Conservation (phyloP, 768 basidiomycete species). For the Dacryopinax spathularia region DNA sequence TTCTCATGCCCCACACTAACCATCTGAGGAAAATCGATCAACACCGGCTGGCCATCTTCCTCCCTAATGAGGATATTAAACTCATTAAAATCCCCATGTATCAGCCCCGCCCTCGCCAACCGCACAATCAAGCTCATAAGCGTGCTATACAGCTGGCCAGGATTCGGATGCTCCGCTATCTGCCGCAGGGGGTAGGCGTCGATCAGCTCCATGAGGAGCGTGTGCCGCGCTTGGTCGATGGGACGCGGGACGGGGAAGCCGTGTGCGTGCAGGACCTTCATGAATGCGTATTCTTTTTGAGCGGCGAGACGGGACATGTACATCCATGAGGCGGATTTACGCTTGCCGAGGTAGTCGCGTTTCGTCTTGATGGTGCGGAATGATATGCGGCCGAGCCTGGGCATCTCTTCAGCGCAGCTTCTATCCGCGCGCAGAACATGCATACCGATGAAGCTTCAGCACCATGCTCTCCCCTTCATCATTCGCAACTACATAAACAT, state of each 20-base stretch:
- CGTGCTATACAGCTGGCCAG: constrained; percentile 76
- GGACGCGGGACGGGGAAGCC: constrained; percentile 87
- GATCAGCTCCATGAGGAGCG: constrained; percentile 89
- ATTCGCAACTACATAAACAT: constrained; percentile 84
- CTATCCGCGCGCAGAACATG: not conserved
- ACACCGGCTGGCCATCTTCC: constrained; percentile 58
- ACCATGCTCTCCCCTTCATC: constrained; percentile 74
- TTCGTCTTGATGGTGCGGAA: constrained; percentile 95
- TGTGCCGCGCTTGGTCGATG: constrained; percentile 88
- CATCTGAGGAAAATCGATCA: constrained; percentile 99
- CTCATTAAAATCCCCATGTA: constrained; percentile 98
- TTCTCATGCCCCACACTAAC: constrained; percentile 92
- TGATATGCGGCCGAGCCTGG: constrained; percentile 87
- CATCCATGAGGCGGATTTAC: constrained; percentile 97
- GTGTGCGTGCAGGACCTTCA: constrained; percentile 92
- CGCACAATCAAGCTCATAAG: constrained; percentile 95
- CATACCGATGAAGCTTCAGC: constrained; percentile 82
- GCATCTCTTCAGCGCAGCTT: not conserved
- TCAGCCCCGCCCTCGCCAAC: constrained; percentile 84
- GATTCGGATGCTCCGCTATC: constrained; percentile 65
- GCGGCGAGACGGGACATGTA: constrained; percentile 95
- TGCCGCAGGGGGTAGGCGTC: constrained; percentile 95
- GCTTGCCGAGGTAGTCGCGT: constrained; percentile 88
- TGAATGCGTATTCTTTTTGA: constrained; percentile 96
- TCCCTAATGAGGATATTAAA: constrained; percentile 93